Percentiles rank a stretch among this genome's conserved stretches.
Evolutionary conservation across 768 basidiomycete species (phyloP).

Genomic region (Lentinula boryana): DNA sequence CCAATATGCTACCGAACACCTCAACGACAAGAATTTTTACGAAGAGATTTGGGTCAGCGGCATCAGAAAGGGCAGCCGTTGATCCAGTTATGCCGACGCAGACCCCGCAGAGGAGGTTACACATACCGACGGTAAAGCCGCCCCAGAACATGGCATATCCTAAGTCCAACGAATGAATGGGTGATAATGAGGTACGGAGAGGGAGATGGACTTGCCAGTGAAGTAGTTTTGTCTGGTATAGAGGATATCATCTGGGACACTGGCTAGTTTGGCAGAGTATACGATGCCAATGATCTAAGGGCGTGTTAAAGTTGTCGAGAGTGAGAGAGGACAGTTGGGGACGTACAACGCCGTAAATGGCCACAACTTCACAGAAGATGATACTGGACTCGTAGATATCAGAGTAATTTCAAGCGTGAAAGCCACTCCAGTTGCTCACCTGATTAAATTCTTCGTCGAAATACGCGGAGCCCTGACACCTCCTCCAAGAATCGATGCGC

Average conservation of each 20-base stretch:
- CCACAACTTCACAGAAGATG: slow-evolving; percentile 99
- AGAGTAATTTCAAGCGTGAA: neutral
- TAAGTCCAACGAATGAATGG: slow-evolving; percentile 18
- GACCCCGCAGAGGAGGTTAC: slow-evolving; percentile 92
- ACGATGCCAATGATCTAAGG: slow-evolving; percentile 91
- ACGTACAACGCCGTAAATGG: slow-evolving; percentile 93
- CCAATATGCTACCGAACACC: slow-evolving; percentile 88
- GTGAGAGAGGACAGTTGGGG: neutral
- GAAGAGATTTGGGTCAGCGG: slow-evolving; percentile 89
- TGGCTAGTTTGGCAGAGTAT: slow-evolving; percentile 75
- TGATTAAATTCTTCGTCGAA: slow-evolving; percentile 95
- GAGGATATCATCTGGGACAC: slow-evolving; percentile 56
- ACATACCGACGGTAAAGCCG: slow-evolving; percentile 87
- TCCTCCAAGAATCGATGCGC: slow-evolving; percentile 93
- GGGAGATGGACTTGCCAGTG: slow-evolving; percentile 50
- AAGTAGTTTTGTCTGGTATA: slow-evolving; percentile 90
- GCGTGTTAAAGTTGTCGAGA: neutral
- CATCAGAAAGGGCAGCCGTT: slow-evolving; percentile 92
- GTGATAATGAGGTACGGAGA: neutral
- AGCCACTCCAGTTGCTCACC: slow-evolving; percentile 39
- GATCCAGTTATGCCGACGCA: slow-evolving; percentile 94
- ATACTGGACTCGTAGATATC: slow-evolving; percentile 46
- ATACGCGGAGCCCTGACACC: slow-evolving; percentile 93
- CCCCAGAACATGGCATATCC: slow-evolving; percentile 97
- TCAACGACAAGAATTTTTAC: slow-evolving; percentile 97